These are phyloP conservation scores for Macrolepiota albuminosa DNA, from an alignment of 768 basidiomycete species.

Conservation along the genomic window DNA sequence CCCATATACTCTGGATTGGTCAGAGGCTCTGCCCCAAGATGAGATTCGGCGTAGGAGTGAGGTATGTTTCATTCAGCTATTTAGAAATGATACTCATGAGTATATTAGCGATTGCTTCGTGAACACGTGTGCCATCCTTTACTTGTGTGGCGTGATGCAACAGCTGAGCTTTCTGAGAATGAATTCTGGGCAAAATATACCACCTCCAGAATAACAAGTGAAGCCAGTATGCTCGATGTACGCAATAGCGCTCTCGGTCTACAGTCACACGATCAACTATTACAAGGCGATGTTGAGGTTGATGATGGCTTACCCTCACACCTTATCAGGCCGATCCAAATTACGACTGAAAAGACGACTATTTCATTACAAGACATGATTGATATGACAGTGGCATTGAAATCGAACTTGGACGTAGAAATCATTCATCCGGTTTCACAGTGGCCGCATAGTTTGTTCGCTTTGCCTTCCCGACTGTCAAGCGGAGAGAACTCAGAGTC, in stretches of 20 bases:
- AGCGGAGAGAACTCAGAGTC: slow-evolving; percentile 11
- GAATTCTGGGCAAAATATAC: slow-evolving; percentile 67
- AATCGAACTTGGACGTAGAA: slow-evolving; percentile 63
- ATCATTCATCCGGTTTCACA: slow-evolving; percentile 45
- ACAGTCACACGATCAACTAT: slow-evolving; percentile 24
- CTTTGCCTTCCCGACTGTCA: slow-evolving; percentile 22
- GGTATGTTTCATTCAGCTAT: slow-evolving; percentile 33
- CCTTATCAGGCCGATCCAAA: slow-evolving; percentile 29
- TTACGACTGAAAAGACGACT: slow-evolving; percentile 32
- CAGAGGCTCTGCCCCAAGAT: slow-evolving; percentile 59
- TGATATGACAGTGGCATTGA: slow-evolving; percentile 64
- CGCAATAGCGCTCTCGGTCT: slow-evolving; percentile 51
- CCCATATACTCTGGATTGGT: slow-evolving; percentile 71
- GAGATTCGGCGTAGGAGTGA: slow-evolving; percentile 70
- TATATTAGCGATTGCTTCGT: slow-evolving; percentile 56
- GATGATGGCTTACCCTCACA: slow-evolving; percentile 21
- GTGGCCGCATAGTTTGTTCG: slow-evolving; percentile 49
- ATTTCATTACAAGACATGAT: slow-evolving; percentile 78
- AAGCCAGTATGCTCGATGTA: slow-evolving; percentile 65
- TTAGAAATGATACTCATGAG: slow-evolving; percentile 2
- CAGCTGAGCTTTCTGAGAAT: slow-evolving; percentile 55
- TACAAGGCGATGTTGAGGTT: neutral
- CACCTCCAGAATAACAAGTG: slow-evolving; percentile 57
- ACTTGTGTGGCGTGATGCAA: slow-evolving; percentile 62
- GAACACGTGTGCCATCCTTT: slow-evolving; percentile 71